Base-by-base conservation (phyloP, 2,329 filamentous ascomycete genomes). In the Aspergillus unguis region DNA sequence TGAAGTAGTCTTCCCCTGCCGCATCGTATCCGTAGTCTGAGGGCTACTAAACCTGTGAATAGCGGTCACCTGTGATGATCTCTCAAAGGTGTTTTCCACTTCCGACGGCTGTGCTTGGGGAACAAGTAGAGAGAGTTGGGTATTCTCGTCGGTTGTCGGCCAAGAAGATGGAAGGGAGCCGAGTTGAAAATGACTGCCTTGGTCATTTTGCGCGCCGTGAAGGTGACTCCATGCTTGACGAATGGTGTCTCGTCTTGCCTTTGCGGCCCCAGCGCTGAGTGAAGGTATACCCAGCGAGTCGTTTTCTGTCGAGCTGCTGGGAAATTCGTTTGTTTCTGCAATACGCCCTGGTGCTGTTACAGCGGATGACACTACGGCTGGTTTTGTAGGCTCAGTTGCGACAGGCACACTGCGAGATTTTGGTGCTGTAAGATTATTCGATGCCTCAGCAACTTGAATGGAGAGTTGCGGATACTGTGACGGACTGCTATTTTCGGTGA, bases 91-190 rank as follows among this genome's bases (percentile, higher is more conserved):
- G 25, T 23, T n/a, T n/a, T 26, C 8, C 23, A 33, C 23, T 5
- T 40, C 27, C 5, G 11, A 9, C 5, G 3, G 5, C 6, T 37
- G 40, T 44, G 27, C 6, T 17, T 32, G 32, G 8, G 32, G 7
- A 4, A 36, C 26, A 31, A 9, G 6, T 40, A 10, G n/a, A 9
- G 23, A n/a, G 3, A 33, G 33, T 3, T 35, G 32, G 31, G 35
- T 32, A 17, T 5, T 53, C 48, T 47, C 55, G 54, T 40, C 53
- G 36, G 23, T 56, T 25, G 57, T 57, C 3, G 58, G 48, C 59
- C 60, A 68, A 10, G 65, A 62, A 3, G 64, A 62, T 3, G 68
- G 67, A 9, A 69, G 63, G 32, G 62, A 48, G 2, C 59, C 64
- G 11, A 68, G 55, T n/a, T 63, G 52, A 10, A 67, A 58, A 5